These are phyloP conservation scores for Pseudogymnoascus pannorum DNA, from an alignment of 2,329 filamentous ascomycete species.

Conservation along the genomic window DNA sequence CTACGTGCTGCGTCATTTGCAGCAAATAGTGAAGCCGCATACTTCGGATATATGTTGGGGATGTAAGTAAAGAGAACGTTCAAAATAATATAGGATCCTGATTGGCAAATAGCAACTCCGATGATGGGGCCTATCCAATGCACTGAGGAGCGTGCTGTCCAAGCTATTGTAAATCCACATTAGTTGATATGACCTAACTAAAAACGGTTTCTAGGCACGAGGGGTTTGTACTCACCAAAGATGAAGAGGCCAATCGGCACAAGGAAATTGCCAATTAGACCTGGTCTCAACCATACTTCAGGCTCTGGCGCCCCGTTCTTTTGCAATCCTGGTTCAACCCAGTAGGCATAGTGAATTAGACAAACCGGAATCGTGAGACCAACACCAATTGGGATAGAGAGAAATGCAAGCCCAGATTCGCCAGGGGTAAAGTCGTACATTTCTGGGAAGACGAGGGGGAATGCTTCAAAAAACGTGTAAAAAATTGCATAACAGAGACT, in stretches of 20 bases:
- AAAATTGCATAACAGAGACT: constrained; percentile 55
- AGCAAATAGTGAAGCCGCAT: constrained; percentile 49
- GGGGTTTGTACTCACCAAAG: constrained; percentile 42
- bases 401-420: constrained; percentile 52
- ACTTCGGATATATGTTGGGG: constrained; percentile 48
- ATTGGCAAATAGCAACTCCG: constrained; percentile 48
- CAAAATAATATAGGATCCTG: constrained; percentile 47
- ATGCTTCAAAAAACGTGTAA: constrained; percentile 58
- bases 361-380: constrained; percentile 44
- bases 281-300: constrained; percentile 45
- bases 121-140: constrained; percentile 50
- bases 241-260: constrained; percentile 51
- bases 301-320: constrained; percentile 42
- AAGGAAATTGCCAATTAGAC: constrained; percentile 40
- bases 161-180: constrained; percentile 47
- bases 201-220: not conserved
- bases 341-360: constrained; percentile 43
- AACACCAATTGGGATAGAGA: constrained; percentile 44
- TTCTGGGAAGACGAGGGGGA: constrained; percentile 54
- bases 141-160: constrained; percentile 44
- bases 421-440: constrained; percentile 54
- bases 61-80: constrained; percentile 55
- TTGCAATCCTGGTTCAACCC: constrained; percentile 41
- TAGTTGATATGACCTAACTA: not conserved
- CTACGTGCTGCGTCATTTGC: constrained; percentile 33